Base-by-base conservation (phyloP, 2,329 filamentous ascomycete species). In the Sporothrix dimorphospora region DNA sequence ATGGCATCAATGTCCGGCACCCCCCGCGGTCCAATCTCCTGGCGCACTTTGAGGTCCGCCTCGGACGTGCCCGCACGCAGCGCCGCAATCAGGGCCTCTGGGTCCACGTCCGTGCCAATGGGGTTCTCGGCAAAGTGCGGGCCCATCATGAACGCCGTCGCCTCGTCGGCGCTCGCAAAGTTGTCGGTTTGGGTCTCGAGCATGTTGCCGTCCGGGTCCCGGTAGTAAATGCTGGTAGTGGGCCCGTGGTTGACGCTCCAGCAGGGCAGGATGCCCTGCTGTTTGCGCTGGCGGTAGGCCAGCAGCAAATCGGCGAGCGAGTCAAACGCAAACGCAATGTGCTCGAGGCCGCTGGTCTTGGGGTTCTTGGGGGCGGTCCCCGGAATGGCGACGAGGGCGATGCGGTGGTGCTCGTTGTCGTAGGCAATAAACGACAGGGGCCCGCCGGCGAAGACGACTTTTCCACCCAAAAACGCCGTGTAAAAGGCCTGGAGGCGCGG, bases 241-340 rank as follows among this genome's bases (percentile, higher is more conserved):
- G 80, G 79, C 3, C 85, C 85, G 75, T 87, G 85, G 75, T 86
- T 85, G 42, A 85, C 79, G 72, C 77, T 80, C 82, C 82, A 85
- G 4, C 79, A 40, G 0, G 85, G 85, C 40, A 76, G 16, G 57
- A 85, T 81, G 0, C 80, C 81, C 4, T 75, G 72, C 0, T 75
- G 75, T 73, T 81, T 81, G 21, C 81, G 78, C 73, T 82, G 78
- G 34, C 74, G 73, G 75, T 84, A 85, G 4, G 81, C 77, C 2
- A 75, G 71, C 7, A 79, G 34, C 8, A 85, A 78, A 8, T 82
- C 81, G 0, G 71, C 30, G 4, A 85, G 74, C 0, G 76, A 79
- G 21, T 75, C 65, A 73, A 81, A 84, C 1, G 80, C 78, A 74
- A 85, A 85, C 27, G 83, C 80, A 24, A 84, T 78, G 75, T 85